These are phyloP conservation scores for Iris pallida DNA, from an alignment of 116 monocot species.

Conservation along the genomic window DNA sequence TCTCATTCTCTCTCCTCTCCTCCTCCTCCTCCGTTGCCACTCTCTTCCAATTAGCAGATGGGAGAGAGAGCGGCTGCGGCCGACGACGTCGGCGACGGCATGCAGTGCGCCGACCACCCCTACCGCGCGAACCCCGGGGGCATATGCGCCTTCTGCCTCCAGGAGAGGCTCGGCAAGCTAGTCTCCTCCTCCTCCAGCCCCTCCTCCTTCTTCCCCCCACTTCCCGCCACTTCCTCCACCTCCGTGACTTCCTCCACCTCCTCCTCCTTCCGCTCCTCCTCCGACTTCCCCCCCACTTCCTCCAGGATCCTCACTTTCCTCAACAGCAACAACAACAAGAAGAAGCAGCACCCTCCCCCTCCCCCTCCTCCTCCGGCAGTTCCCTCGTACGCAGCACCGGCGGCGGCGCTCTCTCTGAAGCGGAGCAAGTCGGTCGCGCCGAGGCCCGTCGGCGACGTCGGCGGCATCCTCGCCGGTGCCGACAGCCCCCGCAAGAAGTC, in stretches of 20 bases:
- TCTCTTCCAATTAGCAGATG: background rate
- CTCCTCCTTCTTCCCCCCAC: slow-evolving; percentile 2
- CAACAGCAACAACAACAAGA: slow-evolving; percentile 19
- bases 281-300: slow-evolving; percentile 14
- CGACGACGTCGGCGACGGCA: slow-evolving; percentile 2
- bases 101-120: slow-evolving; percentile 57
- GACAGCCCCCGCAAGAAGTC: slow-evolving; percentile 77
- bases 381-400: background rate
- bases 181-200: slow-evolving; percentile 16
- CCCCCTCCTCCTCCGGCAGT: slow-evolving; percentile 1
- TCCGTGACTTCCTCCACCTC: slow-evolving; percentile 9
- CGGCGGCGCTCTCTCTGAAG: slow-evolving; percentile 25
- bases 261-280: background rate
- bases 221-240: background rate
- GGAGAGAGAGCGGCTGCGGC: slow-evolving; percentile 7
- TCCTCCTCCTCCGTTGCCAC: too few species aligned
- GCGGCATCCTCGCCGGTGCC: background rate
- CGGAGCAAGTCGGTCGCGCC: slow-evolving; percentile 71
- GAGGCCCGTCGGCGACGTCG: slow-evolving; percentile 14
- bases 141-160: slow-evolving; percentile 87
- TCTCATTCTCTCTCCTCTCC: too few species aligned
- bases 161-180: slow-evolving; percentile 86
- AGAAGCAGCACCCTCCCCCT: slow-evolving; percentile 1
- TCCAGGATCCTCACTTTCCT: slow-evolving; percentile 7
- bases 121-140: slow-evolving; percentile 57